Conservation (phyloP, 495 filamentous ascomycete genomes). For the Physcia stellaris region DNA sequence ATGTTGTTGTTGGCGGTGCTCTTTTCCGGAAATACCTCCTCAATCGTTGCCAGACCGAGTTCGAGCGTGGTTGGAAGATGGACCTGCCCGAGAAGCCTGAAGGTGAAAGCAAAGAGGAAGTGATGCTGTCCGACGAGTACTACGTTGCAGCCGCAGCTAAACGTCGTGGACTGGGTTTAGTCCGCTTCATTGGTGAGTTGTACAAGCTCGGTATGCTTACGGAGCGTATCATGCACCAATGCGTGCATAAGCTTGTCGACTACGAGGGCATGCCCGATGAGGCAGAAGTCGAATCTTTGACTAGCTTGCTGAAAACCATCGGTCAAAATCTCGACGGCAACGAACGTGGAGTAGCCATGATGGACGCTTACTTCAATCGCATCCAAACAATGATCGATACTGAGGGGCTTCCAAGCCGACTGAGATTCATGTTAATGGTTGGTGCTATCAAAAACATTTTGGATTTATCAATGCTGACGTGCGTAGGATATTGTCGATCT, state of each 20-base stretch:
- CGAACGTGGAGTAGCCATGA: constrained; percentile 67
- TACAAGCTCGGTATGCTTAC: constrained; percentile 99
- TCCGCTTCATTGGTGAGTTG: constrained; percentile 98
- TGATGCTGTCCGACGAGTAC: constrained; percentile 91
- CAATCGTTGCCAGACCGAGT: constrained; percentile 97
- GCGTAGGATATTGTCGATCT: constrained; percentile 77
- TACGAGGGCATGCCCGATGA: constrained; percentile 90
- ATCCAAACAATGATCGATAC: constrained; percentile 69
- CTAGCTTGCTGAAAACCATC: constrained; percentile 82
- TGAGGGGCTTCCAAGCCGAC: constrained; percentile 65
- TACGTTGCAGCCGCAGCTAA: constrained; percentile 93
- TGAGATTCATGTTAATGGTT: constrained; percentile 89
- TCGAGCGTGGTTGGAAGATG: constrained; percentile 95
- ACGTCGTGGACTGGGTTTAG: constrained; percentile 88
- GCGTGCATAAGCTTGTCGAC: constrained; percentile 90
- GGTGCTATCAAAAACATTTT: too few relatives aligned
- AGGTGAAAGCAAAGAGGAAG: constrained; percentile 55
- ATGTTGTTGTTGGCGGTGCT: constrained; percentile 78
- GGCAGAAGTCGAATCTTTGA: constrained; percentile 87
- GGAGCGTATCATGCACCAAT: constrained; percentile 99
- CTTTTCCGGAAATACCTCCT: constrained; percentile 98
- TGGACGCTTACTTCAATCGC: constrained; percentile 87
- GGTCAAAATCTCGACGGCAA: constrained; percentile 69
- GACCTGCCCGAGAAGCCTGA: constrained; percentile 74
- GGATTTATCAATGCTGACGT: constrained; percentile 3